These are phyloP conservation scores for Saturnispora gosingensis DNA, from an alignment of 805 yeast genomes.

Conservation along the genomic window DNA sequence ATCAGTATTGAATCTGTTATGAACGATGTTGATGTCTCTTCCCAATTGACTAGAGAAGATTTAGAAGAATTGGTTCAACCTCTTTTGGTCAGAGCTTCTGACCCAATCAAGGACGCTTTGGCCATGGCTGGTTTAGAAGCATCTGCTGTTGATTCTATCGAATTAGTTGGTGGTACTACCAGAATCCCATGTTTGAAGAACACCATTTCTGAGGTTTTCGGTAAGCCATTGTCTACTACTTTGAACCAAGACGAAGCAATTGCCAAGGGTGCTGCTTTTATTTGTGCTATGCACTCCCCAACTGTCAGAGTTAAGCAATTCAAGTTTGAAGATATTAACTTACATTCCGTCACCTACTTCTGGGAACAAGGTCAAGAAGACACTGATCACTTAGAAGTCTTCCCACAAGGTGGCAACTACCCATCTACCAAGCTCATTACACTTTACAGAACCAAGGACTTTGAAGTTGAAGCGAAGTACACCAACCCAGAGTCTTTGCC, in stretches of 20 bases:
- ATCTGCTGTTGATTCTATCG: slow-evolving; percentile 80
- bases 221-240: slow-evolving; percentile 82
- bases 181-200: slow-evolving; percentile 93
- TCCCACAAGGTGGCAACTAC: slow-evolving; percentile 87
- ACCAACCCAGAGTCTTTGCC: slow-evolving; percentile 69
- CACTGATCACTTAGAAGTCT: slow-evolving; percentile 86
- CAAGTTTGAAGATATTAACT: slow-evolving; percentile 94
- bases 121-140: slow-evolving; percentile 63
- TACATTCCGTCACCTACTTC: slow-evolving; percentile 82
- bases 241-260: slow-evolving; percentile 98
- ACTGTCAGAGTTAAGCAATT: slow-evolving; percentile 97
- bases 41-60: slow-evolving; percentile 82
- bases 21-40: slow-evolving; percentile 93
- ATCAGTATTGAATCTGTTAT: slow-evolving; percentile 92
- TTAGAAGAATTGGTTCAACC: slow-evolving; percentile 86
- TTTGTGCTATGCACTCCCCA: slow-evolving; percentile 98
- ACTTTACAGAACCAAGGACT: slow-evolving; percentile 83
- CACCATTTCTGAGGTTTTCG: slow-evolving; percentile 69
- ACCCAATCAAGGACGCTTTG: slow-evolving; percentile 76
- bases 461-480: slow-evolving; percentile 78
- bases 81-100: slow-evolving; percentile 61
- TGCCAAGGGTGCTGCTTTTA: slow-evolving; percentile 98
- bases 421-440: slow-evolving; percentile 96
- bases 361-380: slow-evolving; percentile 95
- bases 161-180: slow-evolving; percentile 96